Conservation (phyloP, 2,329 filamentous ascomycete genomes). For the Cercospora sp. region DNA sequence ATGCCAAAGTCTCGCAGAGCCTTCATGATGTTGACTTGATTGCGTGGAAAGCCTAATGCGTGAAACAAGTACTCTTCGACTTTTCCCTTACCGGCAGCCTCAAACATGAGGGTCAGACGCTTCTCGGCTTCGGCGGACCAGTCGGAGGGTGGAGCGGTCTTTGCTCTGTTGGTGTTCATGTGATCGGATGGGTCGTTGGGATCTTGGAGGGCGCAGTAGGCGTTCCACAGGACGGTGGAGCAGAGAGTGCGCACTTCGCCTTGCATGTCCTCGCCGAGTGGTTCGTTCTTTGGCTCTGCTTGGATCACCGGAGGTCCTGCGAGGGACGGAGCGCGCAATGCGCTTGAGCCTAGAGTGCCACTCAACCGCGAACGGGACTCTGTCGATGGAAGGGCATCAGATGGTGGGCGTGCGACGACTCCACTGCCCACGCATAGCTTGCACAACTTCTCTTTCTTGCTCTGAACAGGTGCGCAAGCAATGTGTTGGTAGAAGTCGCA, state of each 20-base stretch:
- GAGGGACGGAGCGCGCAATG: not conserved
- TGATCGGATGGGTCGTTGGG: not conserved
- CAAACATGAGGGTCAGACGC: constrained; percentile 18
- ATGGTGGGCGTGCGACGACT: not conserved
- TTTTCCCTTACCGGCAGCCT: constrained; percentile 15
- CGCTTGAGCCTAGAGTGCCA: not conserved
- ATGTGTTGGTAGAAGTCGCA: constrained; percentile 5
- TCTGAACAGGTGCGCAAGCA: not conserved
- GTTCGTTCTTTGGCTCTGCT: not conserved
- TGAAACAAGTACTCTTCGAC: constrained; percentile 15
- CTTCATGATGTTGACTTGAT: constrained; percentile 15
- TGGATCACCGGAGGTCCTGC: not conserved
- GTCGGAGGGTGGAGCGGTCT: constrained; percentile 9
- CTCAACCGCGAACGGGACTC: not conserved
- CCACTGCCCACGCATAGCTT: constrained; percentile 4
- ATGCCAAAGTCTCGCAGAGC: constrained; percentile 19
- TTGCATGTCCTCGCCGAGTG: constrained; percentile 12
- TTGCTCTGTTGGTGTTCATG: not conserved
- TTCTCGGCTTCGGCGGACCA: constrained; percentile 21
- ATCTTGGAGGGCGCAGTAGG: constrained; percentile 19
- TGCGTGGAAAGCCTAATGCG: constrained; percentile 18
- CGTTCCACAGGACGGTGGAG: constrained; percentile 22
- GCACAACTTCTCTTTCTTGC: constrained; percentile 2
- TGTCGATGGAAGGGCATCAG: not conserved
- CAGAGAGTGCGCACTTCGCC: constrained; percentile 24